These are phyloP conservation scores for Metarhizium album DNA, from an alignment of 2,329 filamentous ascomycete genomes.

Conservation along the genomic window DNA sequence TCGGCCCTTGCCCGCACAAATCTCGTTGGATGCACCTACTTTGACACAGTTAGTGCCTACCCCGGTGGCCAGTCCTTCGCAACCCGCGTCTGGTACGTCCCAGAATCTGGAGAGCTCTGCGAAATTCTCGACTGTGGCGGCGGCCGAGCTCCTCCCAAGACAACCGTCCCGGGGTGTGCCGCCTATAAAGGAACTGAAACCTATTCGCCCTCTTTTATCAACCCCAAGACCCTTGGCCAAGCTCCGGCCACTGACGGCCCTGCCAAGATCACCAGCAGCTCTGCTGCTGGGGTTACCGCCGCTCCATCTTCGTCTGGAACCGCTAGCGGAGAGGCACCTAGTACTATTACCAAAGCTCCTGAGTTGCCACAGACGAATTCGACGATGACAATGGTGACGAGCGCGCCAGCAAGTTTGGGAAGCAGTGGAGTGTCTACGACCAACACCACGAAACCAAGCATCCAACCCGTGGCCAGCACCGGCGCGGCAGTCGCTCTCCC, in stretches of 20 bases:
- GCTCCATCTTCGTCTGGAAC: slow-evolving; percentile 4
- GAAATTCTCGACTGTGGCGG: slow-evolving; percentile 55
- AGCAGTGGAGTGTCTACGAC: background rate
- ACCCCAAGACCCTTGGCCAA: slow-evolving; percentile 18
- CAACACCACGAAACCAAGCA: background rate
- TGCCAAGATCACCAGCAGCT: slow-evolving; percentile 4
- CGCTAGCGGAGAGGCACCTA: background rate
- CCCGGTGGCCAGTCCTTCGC: slow-evolving; percentile 25
- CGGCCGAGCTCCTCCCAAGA: slow-evolving; percentile 53
- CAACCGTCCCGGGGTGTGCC: slow-evolving; percentile 49
- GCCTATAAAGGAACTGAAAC: slow-evolving; percentile 44
- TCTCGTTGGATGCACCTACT: slow-evolving; percentile 33
- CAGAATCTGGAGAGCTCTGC: slow-evolving; percentile 54
- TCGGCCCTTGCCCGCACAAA: slow-evolving; percentile 33
- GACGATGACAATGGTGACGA: background rate
- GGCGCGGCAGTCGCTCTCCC: slow-evolving; percentile 11
- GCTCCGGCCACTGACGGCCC: slow-evolving; percentile 3
- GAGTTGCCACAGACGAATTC: background rate
- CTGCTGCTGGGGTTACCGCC: slow-evolving; percentile 9
- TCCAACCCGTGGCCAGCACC: background rate
- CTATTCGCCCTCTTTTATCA: slow-evolving; percentile 40
- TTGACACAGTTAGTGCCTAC: slow-evolving; percentile 20
- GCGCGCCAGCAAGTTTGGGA: background rate
- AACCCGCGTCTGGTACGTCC: slow-evolving; percentile 48
- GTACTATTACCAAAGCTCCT: background rate